Evolutionary conservation across 2,329 filamentous ascomycete genomes (phyloP).

Genomic region (Rhytidhysteron rufulum): DNA sequence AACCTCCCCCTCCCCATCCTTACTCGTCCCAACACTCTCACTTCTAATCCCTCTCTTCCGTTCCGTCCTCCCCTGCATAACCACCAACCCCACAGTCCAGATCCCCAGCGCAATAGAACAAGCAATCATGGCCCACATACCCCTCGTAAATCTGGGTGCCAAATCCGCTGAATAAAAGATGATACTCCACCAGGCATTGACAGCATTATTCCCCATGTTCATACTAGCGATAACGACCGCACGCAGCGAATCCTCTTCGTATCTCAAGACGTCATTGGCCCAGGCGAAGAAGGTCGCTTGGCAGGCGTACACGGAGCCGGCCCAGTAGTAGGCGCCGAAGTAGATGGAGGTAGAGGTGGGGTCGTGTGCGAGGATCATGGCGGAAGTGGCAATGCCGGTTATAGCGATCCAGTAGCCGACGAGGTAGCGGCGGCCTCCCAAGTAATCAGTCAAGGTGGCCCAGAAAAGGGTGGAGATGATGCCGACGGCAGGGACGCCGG

Average conservation of each 20-base stretch:
- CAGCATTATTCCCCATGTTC: slow-evolving; percentile 65
- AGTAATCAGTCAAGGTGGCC: slow-evolving; percentile 64
- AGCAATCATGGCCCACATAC: slow-evolving; percentile 73
- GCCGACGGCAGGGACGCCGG: slow-evolving; percentile 50
- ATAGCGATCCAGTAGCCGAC: slow-evolving; percentile 64
- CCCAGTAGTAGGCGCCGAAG: slow-evolving; percentile 67
- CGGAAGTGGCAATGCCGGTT: slow-evolving; percentile 60
- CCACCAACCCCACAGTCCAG: slow-evolving; percentile 57
- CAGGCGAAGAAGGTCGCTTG: slow-evolving; percentile 73
- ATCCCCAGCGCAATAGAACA: slow-evolving; percentile 55
- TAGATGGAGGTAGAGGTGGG: slow-evolving; percentile 51
- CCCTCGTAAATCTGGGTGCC: slow-evolving; percentile 62
- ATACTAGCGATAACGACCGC: slow-evolving; percentile 68
- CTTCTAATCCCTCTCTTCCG: slow-evolving; percentile 18
- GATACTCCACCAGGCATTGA: slow-evolving; percentile 72
- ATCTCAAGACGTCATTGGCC: slow-evolving; percentile 67
- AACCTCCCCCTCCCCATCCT: background rate
- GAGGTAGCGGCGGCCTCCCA: slow-evolving; percentile 60
- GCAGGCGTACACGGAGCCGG: slow-evolving; percentile 66
- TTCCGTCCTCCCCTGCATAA: slow-evolving; percentile 40
- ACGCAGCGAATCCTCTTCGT: slow-evolving; percentile 60
- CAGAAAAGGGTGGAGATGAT: slow-evolving; percentile 61
- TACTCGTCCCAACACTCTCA: background rate
- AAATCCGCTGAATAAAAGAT: slow-evolving; percentile 65
- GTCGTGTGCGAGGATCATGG: slow-evolving; percentile 55